A percentile compares a stretch with the other conserved stretches of the same genome.
Evolutionary conservation across 1,284 basidiomycete genomes (phyloP).

Genomic region (Malassezia psittaci): DNA sequence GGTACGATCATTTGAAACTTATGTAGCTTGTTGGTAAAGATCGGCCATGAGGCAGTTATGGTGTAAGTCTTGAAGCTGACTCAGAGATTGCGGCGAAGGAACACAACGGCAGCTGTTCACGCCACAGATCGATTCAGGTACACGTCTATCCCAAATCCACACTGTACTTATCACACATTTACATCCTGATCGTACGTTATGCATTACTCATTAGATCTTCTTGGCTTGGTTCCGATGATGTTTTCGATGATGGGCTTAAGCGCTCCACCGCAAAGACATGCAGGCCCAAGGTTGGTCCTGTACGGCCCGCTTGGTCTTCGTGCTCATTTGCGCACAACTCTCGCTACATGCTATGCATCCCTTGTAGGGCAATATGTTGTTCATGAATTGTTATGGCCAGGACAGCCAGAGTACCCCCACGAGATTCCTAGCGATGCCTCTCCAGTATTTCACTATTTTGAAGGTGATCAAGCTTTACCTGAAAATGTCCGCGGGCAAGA

Average conservation of each 20-base stretch:
- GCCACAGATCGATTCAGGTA: slow-evolving; percentile 29
- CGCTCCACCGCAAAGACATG: background rate
- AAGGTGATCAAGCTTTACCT: slow-evolving; percentile 10
- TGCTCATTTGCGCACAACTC: slow-evolving; percentile 34
- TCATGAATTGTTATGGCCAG: slow-evolving; percentile 41
- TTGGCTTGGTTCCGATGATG: slow-evolving; percentile 40
- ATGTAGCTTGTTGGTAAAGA: slow-evolving; percentile 30
- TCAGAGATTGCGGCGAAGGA: slow-evolving; percentile 41
- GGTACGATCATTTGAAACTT: slow-evolving; percentile 5
- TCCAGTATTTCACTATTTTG: slow-evolving; percentile 4
- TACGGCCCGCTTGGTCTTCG: slow-evolving; percentile 39
- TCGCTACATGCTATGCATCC: slow-evolving; percentile 38
- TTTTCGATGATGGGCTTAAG: slow-evolving; percentile 39
- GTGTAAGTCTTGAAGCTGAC: slow-evolving; percentile 14
- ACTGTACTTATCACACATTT: slow-evolving; percentile 43
- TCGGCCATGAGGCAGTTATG: slow-evolving; percentile 35
- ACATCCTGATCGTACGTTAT: slow-evolving; percentile 30
- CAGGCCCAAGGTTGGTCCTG: slow-evolving; percentile 29
- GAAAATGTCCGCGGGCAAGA: slow-evolving; percentile 15
- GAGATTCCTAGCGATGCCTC: background rate
- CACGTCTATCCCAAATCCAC: slow-evolving; percentile 30
- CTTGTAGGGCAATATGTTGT: slow-evolving; percentile 37
- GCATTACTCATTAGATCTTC: slow-evolving; percentile 17
- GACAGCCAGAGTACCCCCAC: slow-evolving; percentile 19
- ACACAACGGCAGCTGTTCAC: slow-evolving; percentile 39